Base-by-base conservation (phyloP, 2,329 filamentous ascomycete genomes). In the Fusarium penzigii region DNA sequence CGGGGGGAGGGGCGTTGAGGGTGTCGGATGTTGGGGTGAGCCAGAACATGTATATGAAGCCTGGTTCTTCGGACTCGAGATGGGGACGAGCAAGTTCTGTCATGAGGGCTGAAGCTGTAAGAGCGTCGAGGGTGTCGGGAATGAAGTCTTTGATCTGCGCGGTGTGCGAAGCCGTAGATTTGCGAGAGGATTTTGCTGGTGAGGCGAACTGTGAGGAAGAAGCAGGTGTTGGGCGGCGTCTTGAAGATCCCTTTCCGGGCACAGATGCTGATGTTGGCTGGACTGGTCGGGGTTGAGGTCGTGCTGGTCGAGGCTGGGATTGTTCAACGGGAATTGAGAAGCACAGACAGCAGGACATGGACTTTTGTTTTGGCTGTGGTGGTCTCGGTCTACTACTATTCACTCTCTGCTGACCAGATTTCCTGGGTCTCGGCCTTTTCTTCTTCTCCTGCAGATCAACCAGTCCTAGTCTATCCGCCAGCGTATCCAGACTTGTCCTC, bases 21-120 rank as follows among this genome's bases (percentile, higher is more conserved):
- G 54, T 70, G 8, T 83, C 73, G 2, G 79, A 80, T 6, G 62
- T 61, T 32, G 91, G 86, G 0, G 91, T 97, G 17, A 97, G 80
- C 92, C 93, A 97, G 79, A 97, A 99, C 72, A 99, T 96, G 79
- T 99, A 99, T 61, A 99, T 97, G 74, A 94, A 99, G 38, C 94
- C 94, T 12, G 88, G 78, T 62, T 95, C 90, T 17, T 83, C 76
- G 0, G 90, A 92, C 42, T 92, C 82, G 1, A 69, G 65, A 36
- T 67, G 68, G 79, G 91, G 76, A 82, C 94, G 68, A 72, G 78
- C 83, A 10, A 97, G 79, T 70, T 97, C 92, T 3, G 87, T 78
- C 53, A 93, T 80, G 4, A 97, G 78, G 6, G 79, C 74, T 0
- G 90, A 87, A 0, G 89, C 79, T 1, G 85, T 88, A 61, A 87